Evolutionary conservation across 257 asterid genomes (phyloP).

Genomic region (Catharanthus roseus): DNA sequence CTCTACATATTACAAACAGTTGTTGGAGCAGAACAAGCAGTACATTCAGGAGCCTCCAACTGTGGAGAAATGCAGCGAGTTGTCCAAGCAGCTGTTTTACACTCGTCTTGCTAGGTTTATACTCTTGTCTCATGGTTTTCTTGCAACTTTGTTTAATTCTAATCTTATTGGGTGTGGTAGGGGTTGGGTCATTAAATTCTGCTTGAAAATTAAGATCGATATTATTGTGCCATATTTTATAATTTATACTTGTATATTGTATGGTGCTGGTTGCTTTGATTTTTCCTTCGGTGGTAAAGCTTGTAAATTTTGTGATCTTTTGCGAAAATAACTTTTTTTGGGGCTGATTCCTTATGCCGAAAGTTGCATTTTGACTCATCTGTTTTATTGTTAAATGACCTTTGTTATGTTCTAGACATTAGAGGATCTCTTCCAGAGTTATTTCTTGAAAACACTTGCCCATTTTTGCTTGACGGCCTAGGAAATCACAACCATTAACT

Average conservation of each 20-base stretch:
- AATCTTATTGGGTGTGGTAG: not conserved
- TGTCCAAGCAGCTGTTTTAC: slow-evolving; percentile 41
- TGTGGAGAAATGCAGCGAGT: slow-evolving; percentile 40
- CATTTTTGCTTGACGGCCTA: not conserved
- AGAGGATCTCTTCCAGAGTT: not conserved
- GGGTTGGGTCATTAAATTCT: not conserved
- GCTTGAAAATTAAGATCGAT: not conserved
- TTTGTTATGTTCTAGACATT: not conserved
- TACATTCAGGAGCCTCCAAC: slow-evolving; percentile 42
- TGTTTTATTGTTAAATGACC: not conserved
- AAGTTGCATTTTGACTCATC: not conserved
- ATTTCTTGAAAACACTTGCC: not conserved
- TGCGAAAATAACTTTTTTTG: not conserved
- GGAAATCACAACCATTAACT: not conserved
- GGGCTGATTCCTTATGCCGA: not conserved
- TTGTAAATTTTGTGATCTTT: no score
- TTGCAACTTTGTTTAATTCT: not conserved
- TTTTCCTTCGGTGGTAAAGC: not conserved
- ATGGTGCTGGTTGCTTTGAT: not conserved
- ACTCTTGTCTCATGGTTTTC: slow-evolving; percentile 1
- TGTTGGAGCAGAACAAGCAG: slow-evolving; percentile 40
- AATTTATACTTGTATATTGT: not conserved
- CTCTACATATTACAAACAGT: slow-evolving; percentile 31
- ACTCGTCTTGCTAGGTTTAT: slow-evolving; percentile 51
- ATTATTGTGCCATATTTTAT: not conserved